These are phyloP conservation scores for Blastomyces percursus DNA, from an alignment of 2,329 filamentous ascomycete species.

Conservation along the genomic window DNA sequence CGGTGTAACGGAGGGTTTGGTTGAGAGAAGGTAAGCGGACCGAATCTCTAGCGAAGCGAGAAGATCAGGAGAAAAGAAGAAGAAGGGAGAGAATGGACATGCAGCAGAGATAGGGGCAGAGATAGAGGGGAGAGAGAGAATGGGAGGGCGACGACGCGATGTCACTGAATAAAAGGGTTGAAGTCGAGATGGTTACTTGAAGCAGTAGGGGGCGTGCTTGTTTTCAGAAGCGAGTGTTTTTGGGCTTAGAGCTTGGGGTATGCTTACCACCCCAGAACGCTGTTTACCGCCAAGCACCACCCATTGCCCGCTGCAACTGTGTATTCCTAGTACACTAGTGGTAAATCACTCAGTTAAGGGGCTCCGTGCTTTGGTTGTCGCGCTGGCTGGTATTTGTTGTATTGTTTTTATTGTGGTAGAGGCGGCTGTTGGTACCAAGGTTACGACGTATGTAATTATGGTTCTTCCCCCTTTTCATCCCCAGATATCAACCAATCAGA, in stretches of 20 bases:
- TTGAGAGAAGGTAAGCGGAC: constrained; percentile 10
- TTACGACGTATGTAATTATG: not conserved
- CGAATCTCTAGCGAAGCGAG: constrained; percentile 8
- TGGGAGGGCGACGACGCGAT: constrained; percentile 12
- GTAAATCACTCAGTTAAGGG: not conserved
- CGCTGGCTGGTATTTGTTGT: too few relatives aligned
- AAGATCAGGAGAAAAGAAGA: constrained; percentile 14
- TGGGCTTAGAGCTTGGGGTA: not conserved
- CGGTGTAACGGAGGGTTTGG: constrained; percentile 10
- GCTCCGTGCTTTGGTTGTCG: not conserved
- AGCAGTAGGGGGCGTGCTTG: constrained; percentile 4
- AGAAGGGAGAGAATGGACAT: constrained; percentile 16
- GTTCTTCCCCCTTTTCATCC: constrained; percentile 2
- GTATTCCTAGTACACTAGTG: not conserved
- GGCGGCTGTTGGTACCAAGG: too few relatives aligned
- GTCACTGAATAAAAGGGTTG: constrained; percentile 4
- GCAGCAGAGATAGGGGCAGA: constrained; percentile 15
- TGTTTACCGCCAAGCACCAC: not conserved
- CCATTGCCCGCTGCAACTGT: not conserved
- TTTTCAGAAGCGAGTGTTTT: not conserved
- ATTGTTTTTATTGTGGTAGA: too few relatives aligned
- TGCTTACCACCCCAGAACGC: not conserved
- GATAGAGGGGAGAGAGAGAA: constrained; percentile 11
- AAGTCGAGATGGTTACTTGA: constrained; percentile 5
- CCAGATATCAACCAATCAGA: not conserved